Evolutionary conservation across 2,329 filamentous ascomycete genomes (phyloP).

Genomic region (Penicillium corylophilum): DNA sequence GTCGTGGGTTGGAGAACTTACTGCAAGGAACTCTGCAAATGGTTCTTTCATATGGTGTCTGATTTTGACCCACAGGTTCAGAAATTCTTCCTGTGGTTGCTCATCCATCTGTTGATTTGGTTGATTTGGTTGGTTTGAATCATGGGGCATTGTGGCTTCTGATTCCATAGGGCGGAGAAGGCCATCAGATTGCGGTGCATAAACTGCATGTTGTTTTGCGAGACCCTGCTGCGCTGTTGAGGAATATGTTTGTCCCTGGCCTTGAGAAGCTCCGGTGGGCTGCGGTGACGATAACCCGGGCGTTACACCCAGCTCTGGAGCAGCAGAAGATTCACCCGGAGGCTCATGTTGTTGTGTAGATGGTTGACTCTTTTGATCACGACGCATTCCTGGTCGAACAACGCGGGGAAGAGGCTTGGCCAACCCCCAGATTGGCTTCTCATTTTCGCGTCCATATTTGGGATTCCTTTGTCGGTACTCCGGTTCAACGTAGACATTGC

Average conservation of each 20-base stretch:
- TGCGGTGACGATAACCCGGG: background rate
- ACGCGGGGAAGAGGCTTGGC: constrained; percentile 53
- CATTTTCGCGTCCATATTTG: constrained; percentile 49
- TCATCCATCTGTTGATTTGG: background rate
- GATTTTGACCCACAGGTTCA: constrained; percentile 26
- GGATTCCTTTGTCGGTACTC: constrained; percentile 38
- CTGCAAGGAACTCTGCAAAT: constrained; percentile 28
- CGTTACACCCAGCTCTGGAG: constrained; percentile 4
- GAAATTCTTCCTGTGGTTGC: constrained; percentile 9
- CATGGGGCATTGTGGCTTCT: background rate
- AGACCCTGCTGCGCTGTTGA: constrained; percentile 8
- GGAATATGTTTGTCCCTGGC: background rate
- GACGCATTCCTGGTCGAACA: constrained; percentile 49
- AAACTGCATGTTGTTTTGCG: constrained; percentile 4
- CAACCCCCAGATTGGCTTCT: constrained; percentile 51
- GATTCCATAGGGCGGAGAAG: constrained; percentile 13
- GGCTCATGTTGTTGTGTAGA: background rate
- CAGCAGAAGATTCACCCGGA: constrained; percentile 7
- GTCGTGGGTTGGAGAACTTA: constrained; percentile 1
- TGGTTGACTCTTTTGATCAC: constrained; percentile 3
- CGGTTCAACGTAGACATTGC: background rate
- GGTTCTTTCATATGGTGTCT: constrained; percentile 24
- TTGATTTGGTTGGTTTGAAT: background rate
- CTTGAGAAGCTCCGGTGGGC: background rate
- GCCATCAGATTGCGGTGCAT: constrained; percentile 12